Conservation (phyloP, 148 eudicot species). For the Persicaria maculosa region DNA sequence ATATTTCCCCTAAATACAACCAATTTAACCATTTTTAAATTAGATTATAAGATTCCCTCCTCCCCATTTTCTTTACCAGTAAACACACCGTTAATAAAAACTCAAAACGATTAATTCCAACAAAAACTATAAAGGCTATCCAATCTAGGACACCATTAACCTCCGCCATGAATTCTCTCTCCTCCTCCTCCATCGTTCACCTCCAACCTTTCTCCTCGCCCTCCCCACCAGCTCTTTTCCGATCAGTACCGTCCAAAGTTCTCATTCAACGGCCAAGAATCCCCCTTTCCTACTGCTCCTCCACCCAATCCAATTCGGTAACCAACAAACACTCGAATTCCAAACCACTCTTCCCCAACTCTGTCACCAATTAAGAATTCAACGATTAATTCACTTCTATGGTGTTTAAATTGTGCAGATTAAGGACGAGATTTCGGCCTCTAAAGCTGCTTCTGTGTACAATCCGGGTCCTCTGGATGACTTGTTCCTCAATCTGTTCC, state of each 20-base stretch:
- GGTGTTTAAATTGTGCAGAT: slow-evolving; percentile 20
- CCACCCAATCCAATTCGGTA: slow-evolving; percentile 24
- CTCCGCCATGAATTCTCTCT: slow-evolving; percentile 3
- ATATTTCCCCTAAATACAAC: no score
- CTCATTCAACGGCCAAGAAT: slow-evolving; percentile 12
- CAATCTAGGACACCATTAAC: not conserved
- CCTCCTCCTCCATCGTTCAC: slow-evolving; percentile 14
- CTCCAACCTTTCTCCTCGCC: not conserved
- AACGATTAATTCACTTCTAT: not conserved
- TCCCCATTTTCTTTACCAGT: no score
- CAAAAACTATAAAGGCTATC: not conserved
- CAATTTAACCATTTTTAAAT: no score
- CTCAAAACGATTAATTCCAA: no score
- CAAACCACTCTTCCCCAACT: no score
- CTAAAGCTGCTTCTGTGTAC: slow-evolving; percentile 20
- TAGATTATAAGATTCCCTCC: no score
- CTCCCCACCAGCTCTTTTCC: not conserved
- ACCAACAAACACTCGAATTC: not conserved
- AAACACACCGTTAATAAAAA: no score
- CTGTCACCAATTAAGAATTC: not conserved
- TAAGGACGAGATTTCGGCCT: slow-evolving; percentile 15
- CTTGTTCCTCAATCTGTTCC: slow-evolving; percentile 33
- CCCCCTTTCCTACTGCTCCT: slow-evolving; percentile 23
- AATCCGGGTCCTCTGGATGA: slow-evolving; percentile 31
- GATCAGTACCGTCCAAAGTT: slow-evolving; percentile 11